Evolutionary conservation across 495 filamentous ascomycete genomes (phyloP).

Genomic region (Chaetomium fimeti): DNA sequence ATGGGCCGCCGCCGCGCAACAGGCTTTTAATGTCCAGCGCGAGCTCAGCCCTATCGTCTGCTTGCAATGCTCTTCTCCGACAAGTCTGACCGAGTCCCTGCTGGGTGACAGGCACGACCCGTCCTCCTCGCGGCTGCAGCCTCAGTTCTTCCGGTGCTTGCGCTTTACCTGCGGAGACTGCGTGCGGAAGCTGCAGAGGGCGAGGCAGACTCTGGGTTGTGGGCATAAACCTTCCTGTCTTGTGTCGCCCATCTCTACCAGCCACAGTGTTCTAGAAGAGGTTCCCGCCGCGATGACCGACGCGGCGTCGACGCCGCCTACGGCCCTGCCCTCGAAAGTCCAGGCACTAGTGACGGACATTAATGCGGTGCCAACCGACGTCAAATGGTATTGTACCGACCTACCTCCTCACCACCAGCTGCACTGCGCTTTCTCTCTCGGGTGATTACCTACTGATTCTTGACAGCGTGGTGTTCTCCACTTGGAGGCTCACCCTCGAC

Average conservation of each 20-base stretch:
- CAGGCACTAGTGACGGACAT: slow-evolving; percentile 30
- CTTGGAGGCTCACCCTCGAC: slow-evolving; percentile 48
- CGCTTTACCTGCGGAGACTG: slow-evolving; percentile 19
- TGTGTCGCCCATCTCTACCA: slow-evolving; percentile 26
- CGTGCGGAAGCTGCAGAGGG: slow-evolving; percentile 9
- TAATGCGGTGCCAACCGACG: slow-evolving; percentile 13
- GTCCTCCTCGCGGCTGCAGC: neutral
- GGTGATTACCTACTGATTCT: neutral
- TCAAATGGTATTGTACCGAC: slow-evolving; percentile 31
- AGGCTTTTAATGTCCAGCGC: slow-evolving; percentile 29
- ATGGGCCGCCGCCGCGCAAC: slow-evolving; percentile 30
- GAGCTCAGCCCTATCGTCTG: slow-evolving; percentile 22
- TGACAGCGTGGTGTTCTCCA: slow-evolving; percentile 47
- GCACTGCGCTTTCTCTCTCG: neutral
- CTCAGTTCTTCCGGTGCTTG: slow-evolving; percentile 10
- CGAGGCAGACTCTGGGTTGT: slow-evolving; percentile 17
- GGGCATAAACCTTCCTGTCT: slow-evolving; percentile 32
- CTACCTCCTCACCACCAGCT: neutral
- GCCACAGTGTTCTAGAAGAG: slow-evolving; percentile 22
- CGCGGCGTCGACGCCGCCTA: neutral
- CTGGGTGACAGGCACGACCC: slow-evolving; percentile 1
- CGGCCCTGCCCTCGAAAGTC: slow-evolving; percentile 33
- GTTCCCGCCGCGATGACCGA: neutral
- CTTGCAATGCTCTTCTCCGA: slow-evolving; percentile 4
- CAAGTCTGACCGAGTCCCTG: slow-evolving; percentile 1